Evolutionary conservation across 2,329 filamentous ascomycete species (phyloP), one percentile per base, ranked within the genome.

Genomic region (Mollisiaceae sp.): DNA sequence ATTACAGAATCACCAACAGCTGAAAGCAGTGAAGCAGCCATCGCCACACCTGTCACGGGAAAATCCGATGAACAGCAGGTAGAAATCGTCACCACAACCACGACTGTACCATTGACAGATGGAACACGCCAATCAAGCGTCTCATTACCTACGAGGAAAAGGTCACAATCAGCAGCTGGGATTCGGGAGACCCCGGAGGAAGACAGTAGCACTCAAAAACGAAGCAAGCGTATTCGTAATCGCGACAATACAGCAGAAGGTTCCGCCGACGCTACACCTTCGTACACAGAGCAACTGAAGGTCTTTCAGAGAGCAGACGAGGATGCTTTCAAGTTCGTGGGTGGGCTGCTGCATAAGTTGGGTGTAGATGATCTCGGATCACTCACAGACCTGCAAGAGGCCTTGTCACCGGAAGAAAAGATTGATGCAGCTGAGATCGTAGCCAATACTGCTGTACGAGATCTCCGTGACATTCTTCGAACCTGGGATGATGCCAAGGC

Each of bases 191-290:
- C 77, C 0, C 79, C 74, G 0, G 86, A 88, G 8, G 87, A 89
- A 60, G 87, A 89, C 39, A 82, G 80, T 27, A 79, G 79, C 1
- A 81, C 85, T 12, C 84, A 85, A 61, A 90, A 89, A 72, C 81
- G 88, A 64, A 90, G 87, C 75, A 91, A 91, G 73, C 81, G 89
- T 59, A 87, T 87, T 36, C 82, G 88, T 55, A 83, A 86, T 20
- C 82, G 88, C 62, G 87, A 89, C 52, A 84, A 82, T 20, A 73
- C 83, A 12, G 76, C 78, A 11, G 78, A 76, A 4, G 86, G 85
- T 41, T 76, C 78, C 0, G 75, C 83, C 15, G 86, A 88, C 66
- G 80, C 84, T 8, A 83, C 80, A 59, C 82, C 81, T 0, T 77
- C 83, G 32, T 80, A 83, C 60, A 83, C 85, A 1, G 82, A 81